These are phyloP conservation scores for Brassica nigra DNA, from an alignment of 345 rosid species.

Conservation along the genomic window DNA sequence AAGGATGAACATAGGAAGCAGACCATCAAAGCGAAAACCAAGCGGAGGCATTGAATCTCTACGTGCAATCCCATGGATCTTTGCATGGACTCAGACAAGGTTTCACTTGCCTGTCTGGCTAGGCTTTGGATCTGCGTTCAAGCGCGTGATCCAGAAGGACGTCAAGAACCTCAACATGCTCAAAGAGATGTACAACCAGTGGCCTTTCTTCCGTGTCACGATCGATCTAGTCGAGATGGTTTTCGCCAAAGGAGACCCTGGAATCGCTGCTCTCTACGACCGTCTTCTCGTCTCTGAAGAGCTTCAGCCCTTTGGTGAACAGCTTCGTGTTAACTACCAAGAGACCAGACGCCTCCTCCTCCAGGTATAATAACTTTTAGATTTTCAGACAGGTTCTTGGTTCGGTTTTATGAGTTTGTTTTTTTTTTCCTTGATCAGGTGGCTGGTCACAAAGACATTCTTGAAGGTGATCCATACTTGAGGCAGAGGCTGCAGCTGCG, in stretches of 20 bases:
- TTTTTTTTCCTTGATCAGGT: slow-evolving; percentile 41
- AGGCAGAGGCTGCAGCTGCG: slow-evolving; percentile 93
- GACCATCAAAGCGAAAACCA: slow-evolving; percentile 90
- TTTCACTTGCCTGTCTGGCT: slow-evolving; percentile 97
- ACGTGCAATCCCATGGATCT: slow-evolving; percentile 99
- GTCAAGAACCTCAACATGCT: slow-evolving; percentile 79
- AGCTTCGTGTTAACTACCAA: slow-evolving; percentile 62
- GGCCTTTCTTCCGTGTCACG: slow-evolving; percentile 98
- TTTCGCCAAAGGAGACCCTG: slow-evolving; percentile 96
- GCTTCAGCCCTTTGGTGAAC: slow-evolving; percentile 73
- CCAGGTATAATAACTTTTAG: slow-evolving; percentile 54
- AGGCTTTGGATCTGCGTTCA: slow-evolving; percentile 90
- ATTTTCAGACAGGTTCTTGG: background rate
- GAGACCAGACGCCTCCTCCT: slow-evolving; percentile 81
- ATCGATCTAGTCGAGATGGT: slow-evolving; percentile 96
- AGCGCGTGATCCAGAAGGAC: slow-evolving; percentile 66
- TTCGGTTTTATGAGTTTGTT: background rate
- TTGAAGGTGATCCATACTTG: slow-evolving; percentile 95
- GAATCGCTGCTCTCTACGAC: slow-evolving; percentile 86
- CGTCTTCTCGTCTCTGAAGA: slow-evolving; percentile 84
- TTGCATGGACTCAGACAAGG: slow-evolving; percentile 99
- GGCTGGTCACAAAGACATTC: slow-evolving; percentile 83
- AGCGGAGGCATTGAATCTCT: slow-evolving; percentile 98
- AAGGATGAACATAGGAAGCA: slow-evolving; percentile 97
- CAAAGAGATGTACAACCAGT: slow-evolving; percentile 83